Conservation (phyloP, 1,139 yeast genomes). For the Arxiozyma bovina region DNA sequence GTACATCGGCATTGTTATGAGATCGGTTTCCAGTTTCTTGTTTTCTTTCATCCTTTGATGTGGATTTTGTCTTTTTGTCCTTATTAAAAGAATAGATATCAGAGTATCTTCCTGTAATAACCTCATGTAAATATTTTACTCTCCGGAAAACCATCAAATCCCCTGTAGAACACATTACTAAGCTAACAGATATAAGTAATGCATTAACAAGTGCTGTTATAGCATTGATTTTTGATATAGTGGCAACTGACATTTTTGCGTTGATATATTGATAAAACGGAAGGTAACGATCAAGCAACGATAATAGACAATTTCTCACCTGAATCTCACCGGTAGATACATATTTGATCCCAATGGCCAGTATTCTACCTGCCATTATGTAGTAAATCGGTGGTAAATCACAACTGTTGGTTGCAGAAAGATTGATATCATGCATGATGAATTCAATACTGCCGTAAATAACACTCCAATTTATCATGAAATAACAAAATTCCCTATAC, state of each 20-base stretch:
- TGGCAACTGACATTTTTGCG: constrained; percentile 44
- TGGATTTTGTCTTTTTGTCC: neutral
- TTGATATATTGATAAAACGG: constrained; percentile 43
- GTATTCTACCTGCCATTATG: constrained; percentile 64
- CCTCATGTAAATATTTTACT: constrained; percentile 58
- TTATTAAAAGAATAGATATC: constrained; percentile 15
- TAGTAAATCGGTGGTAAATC: constrained; percentile 59
- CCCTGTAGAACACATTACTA: constrained; percentile 88
- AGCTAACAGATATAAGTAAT: constrained; percentile 54
- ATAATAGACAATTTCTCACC: constrained; percentile 54
- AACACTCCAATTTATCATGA: constrained; percentile 70
- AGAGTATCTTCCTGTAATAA: constrained; percentile 24
- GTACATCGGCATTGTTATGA: constrained; percentile 4
- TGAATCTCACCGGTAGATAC: constrained; percentile 58
- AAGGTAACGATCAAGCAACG: constrained; percentile 54
- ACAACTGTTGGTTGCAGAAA: constrained; percentile 36
- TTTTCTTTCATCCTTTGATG: neutral
- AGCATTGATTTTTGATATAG: constrained; percentile 48
- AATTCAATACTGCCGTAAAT: constrained; percentile 49
- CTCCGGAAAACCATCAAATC: constrained; percentile 72
- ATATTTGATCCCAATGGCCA: constrained; percentile 65
- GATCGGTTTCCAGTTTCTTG: no score
- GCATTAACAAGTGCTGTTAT: constrained; percentile 52
- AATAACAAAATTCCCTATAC: constrained; percentile 57
- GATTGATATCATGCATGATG: constrained; percentile 37